Evolutionary conservation across 331 rosid genomes (phyloP).

Genomic region (Spiraea crenata): DNA sequence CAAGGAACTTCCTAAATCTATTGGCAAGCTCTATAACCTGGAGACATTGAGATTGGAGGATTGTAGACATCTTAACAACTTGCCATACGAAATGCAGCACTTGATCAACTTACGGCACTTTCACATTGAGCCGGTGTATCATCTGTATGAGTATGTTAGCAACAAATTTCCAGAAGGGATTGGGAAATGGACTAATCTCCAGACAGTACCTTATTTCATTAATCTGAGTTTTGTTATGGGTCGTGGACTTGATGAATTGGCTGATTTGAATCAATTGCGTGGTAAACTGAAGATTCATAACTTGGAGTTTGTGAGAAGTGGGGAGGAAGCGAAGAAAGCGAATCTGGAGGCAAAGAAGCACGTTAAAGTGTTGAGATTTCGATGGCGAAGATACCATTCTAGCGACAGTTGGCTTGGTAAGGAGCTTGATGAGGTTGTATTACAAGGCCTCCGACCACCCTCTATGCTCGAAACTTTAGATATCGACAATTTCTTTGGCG

Average conservation of each 20-base stretch:
- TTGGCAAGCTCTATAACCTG: conserved; percentile 4
- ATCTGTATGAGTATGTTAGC: too few species aligned
- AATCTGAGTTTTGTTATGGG: too few species aligned
- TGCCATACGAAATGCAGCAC: background rate
- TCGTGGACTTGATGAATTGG: background rate
- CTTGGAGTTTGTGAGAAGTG: background rate
- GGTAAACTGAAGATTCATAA: background rate
- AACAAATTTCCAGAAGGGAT: background rate
- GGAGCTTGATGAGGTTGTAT: too few species aligned
- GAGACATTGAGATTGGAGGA: background rate
- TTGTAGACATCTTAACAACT: accelerated
- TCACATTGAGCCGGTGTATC: background rate
- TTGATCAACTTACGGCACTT: conserved; percentile 1
- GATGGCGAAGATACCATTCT: background rate
- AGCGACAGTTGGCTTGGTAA: accelerated
- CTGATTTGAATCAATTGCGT: background rate
- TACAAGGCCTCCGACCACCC: background rate
- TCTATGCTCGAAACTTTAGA: background rate
- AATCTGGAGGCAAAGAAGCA: background rate
- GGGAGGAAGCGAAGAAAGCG: background rate
- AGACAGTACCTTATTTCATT: background rate
- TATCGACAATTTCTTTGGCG: background rate
- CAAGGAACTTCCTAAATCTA: background rate
- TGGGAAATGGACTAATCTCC: background rate
- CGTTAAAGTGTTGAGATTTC: background rate